Conservation (phyloP, 805 yeast genomes). For the Ogataea ramenticola region DNA sequence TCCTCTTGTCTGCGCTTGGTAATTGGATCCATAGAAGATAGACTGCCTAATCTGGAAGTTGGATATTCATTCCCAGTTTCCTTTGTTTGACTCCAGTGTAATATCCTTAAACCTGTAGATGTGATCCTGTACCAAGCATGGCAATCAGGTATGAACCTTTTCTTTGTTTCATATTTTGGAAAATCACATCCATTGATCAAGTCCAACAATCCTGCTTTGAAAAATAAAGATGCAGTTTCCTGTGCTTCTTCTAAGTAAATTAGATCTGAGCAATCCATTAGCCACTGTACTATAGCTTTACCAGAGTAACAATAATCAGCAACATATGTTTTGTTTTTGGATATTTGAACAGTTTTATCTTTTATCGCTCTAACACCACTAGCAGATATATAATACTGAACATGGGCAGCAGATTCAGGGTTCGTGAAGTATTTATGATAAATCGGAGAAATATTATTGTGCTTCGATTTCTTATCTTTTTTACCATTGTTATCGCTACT, state of each 20-base stretch:
- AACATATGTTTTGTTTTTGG: conserved; percentile 18
- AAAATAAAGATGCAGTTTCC: conserved; percentile 43
- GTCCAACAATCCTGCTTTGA: conserved; percentile 30
- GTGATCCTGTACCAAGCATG: conserved; percentile 19
- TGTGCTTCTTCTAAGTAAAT: conserved; percentile 45
- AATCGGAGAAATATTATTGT: conserved; percentile 44
- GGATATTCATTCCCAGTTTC: background rate
- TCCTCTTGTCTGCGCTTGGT: background rate
- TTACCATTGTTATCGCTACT: no score
- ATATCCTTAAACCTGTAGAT: conserved; percentile 12
- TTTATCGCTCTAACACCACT: conserved; percentile 58
- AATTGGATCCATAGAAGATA: background rate
- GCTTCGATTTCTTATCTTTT: background rate
- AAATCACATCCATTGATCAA: background rate
- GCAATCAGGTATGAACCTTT: conserved; percentile 6
- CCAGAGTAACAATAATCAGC: conserved; percentile 58
- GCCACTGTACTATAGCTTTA: conserved; percentile 77
- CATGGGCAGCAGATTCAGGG: conserved; percentile 78
- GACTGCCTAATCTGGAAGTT: background rate
- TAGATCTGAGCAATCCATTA: conserved; percentile 82
- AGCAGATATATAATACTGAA: conserved; percentile 67
- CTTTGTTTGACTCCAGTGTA: conserved; percentile 13
- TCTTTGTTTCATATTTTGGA: background rate
- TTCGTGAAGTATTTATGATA: conserved; percentile 75
- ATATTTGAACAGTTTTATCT: conserved; percentile 20